Evolutionary conservation across 2,329 filamentous ascomycete genomes (phyloP), one percentile per base, ranked within the genome.

Genomic region (Seiridium unicorne): DNA sequence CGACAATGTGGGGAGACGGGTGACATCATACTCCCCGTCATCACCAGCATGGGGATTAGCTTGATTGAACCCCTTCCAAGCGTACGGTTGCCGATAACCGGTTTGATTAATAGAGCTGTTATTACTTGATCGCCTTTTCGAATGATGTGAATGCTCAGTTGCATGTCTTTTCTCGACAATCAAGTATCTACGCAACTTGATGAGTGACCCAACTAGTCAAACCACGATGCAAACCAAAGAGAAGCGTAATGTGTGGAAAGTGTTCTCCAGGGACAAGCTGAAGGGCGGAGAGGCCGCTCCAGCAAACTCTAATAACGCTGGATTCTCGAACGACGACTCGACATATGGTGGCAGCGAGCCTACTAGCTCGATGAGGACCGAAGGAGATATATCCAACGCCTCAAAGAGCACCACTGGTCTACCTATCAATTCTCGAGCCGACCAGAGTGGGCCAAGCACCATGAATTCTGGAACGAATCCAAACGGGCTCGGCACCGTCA

Each of bases 321-420:
- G 26, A 7, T 8, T 31, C n/a, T n/a, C 46, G 46, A n/a, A 48
- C 31, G 53, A 38, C 26, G 58, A 60, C 46, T 60, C 58, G 36
- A 59, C 46, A 13, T 53, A 55, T 34, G 54, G 53, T 11, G 54
- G 59, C 44, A 62, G 61, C 34, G 59, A 62, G 46, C 61, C 61
- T 32, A 48, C 35, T 32, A 60, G 34, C 13, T 61, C 61, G 10
- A 18, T 61, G 51, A 44, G 51, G 3, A 57, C 60, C 31, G 53
- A 59, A 32, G 40, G 54, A 18, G 42, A 44, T 42, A 42, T 13
- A 11, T 61, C 61, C 2, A 56, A 55, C 32, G 47, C 46, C 32
- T 61, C 61, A 48, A 57, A 40, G 40, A 59, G 57, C 34, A 48
- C 59, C 47, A 61, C 51, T 40, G 26, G 35, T 8, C 6, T 49